Conservation (phyloP, 768 basidiomycete genomes). For the Hortiboletus campestris region DNA sequence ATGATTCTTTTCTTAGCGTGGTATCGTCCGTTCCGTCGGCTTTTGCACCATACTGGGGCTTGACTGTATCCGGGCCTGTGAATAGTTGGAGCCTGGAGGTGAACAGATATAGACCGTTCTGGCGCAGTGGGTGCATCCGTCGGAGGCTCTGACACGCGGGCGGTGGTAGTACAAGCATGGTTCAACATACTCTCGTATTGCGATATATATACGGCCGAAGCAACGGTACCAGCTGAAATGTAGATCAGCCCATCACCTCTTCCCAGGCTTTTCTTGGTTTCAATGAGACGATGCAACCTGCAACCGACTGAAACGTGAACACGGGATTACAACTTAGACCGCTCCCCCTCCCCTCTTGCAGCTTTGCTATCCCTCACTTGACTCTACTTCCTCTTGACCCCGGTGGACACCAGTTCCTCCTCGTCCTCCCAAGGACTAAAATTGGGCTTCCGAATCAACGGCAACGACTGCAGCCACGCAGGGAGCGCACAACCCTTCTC, state of each 20-base stretch:
- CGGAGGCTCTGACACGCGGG: neutral
- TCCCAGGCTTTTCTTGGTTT: conserved; percentile 13
- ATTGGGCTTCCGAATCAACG: conserved; percentile 63
- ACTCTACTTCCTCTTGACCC: conserved; percentile 23
- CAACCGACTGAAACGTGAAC: conserved; percentile 14
- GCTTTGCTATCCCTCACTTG: neutral
- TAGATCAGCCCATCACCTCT: conserved; percentile 21
- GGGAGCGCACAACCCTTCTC: conserved; percentile 42
- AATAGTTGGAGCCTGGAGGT: neutral
- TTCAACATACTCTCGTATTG: conserved; percentile 31
- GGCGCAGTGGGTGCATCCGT: neutral
- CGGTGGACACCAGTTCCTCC: conserved; percentile 44
- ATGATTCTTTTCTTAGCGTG: neutral
- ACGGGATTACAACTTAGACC: conserved; percentile 4
- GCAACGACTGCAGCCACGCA: conserved; percentile 68
- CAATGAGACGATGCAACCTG: conserved; percentile 13
- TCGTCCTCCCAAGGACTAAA: conserved; percentile 87
- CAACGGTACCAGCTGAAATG: conserved; percentile 20
- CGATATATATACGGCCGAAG: conserved; percentile 32
- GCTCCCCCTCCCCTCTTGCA: neutral
- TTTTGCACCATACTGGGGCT: no score
- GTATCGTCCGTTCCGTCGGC: neutral
- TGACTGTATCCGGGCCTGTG: neutral
- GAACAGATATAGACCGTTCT: conserved; percentile 9
- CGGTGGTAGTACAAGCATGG: conserved; percentile 6